A percentile compares a stretch with the other conserved stretches of the same genome.
These are phyloP conservation scores for Trichoderma oligosporum DNA, from an alignment of 2,329 filamentous ascomycete species.

Conservation along the genomic window DNA sequence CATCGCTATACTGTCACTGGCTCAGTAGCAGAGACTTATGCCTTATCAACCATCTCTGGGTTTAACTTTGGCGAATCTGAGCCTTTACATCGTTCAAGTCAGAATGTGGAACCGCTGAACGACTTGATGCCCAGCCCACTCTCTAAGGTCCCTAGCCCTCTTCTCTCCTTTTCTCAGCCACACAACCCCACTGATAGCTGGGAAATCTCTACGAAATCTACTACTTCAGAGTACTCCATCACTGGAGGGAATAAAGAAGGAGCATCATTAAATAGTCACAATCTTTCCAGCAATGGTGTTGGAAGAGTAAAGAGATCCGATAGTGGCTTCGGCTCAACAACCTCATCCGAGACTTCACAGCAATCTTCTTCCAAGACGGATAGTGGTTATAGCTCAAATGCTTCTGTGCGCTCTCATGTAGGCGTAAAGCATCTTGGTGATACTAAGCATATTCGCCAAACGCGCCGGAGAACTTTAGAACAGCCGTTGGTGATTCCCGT, in stretches of 20 bases:
- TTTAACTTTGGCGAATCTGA: not conserved
- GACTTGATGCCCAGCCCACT: conserved; percentile 8
- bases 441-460: not conserved
- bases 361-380: conserved; percentile 35
- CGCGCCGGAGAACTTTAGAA: not conserved
- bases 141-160: conserved; percentile 1
- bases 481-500: not conserved
- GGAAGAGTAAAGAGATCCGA: conserved; percentile 13
- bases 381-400: conserved; percentile 58
- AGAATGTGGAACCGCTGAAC: not conserved
- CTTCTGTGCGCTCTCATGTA: conserved; percentile 53
- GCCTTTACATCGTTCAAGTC: not conserved
- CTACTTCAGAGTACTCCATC: not conserved
- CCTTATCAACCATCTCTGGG: not conserved
- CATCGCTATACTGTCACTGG: not conserved
- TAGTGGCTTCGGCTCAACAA: not conserved
- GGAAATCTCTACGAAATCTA: too few relatives aligned
- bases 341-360: conserved; percentile 14
- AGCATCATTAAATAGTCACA: too few relatives aligned
- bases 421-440: conserved; percentile 22
- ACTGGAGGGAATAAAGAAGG: not conserved
- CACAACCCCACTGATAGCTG: too few relatives aligned
- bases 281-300: not conserved
- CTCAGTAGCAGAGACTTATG: conserved; percentile 16
- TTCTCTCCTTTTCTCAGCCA: not conserved